A percentile compares a stretch with the other conserved stretches of the same genome.
phyloP scores from a whole-genome alignment of 305 asterid genomes.

The Plantago coronopus region DNA sequence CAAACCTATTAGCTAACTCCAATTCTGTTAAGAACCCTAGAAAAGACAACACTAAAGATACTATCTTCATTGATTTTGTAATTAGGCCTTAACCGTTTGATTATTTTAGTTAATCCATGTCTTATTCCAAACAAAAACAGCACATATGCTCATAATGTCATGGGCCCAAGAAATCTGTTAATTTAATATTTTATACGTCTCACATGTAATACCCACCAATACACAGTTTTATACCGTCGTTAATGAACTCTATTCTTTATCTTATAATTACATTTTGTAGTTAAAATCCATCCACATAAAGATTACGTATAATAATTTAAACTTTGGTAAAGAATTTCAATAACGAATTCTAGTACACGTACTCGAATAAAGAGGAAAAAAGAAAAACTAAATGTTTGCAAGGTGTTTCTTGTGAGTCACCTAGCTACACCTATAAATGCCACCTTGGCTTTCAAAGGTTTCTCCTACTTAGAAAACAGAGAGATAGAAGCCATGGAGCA shows the following conservation, averaged over 20 bases:
- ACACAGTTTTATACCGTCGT: too few species aligned
- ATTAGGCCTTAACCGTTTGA: background rate
- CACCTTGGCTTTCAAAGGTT: conserved; percentile 10
- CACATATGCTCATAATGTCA: conserved; percentile 21
- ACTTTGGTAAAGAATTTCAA: too few species aligned
- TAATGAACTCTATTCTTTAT: too few species aligned
- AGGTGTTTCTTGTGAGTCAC: conserved; percentile 15
- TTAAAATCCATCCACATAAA: background rate
- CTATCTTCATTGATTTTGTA: conserved; percentile 23
- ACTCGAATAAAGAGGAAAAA: background rate
- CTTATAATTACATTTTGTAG: background rate
- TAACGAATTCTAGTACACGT: too few species aligned
- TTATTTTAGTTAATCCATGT: conserved; percentile 9
- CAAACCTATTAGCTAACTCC: background rate
- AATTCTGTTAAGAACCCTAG: conserved; percentile 14
- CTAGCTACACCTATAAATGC: conserved; percentile 26
- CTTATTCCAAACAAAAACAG: conserved; percentile 27
- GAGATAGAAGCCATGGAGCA: conserved; percentile 34
- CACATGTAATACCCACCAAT: too few species aligned
- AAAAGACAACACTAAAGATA: conserved; percentile 23
- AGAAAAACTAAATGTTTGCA: background rate
- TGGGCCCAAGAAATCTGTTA: background rate
- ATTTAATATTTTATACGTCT: too few species aligned
- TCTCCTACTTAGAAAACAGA: conserved; percentile 1
- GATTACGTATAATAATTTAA: too few species aligned